Evolutionary conservation across 805 yeast species (phyloP).

Genomic region (Zygosaccharomyces bailii): DNA sequence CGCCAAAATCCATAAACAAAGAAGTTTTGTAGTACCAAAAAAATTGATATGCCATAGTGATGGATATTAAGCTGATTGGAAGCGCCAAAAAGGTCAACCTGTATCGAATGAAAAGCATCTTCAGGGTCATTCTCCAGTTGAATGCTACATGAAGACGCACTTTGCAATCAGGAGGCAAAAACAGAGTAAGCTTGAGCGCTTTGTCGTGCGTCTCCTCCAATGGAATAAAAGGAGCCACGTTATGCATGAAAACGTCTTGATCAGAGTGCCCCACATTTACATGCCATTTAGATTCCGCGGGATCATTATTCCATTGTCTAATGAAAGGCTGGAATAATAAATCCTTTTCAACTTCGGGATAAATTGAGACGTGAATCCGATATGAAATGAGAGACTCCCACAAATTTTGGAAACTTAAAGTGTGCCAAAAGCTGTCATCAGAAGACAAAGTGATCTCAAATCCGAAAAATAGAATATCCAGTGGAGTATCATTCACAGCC

Average conservation of each 20-base stretch:
- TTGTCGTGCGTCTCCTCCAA: conserved; percentile 21
- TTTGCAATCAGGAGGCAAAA: conserved; percentile 24
- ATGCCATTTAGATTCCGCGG: conserved; percentile 79
- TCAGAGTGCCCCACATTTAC: conserved; percentile 45
- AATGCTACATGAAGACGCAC: conserved; percentile 19
- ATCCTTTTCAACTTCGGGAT: conserved; percentile 2
- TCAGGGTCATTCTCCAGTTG: conserved; percentile 47
- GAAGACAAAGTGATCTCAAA: conserved; percentile 2
- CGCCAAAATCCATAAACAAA: conserved; percentile 43
- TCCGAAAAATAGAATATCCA: conserved; percentile 16
- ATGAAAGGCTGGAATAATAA: conserved; percentile 56
- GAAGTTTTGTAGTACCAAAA: conserved; percentile 39
- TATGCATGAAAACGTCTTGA: conserved; percentile 48
- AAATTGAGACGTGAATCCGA: conserved; percentile 16
- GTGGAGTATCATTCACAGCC: conserved; percentile 12
- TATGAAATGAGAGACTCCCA: conserved; percentile 33
- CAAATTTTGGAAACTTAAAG: conserved; percentile 26
- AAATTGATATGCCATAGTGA: conserved; percentile 56
- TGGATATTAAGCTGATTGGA: conserved; percentile 57
- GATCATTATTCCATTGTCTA: conserved; percentile 62
- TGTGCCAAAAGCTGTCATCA: conserved; percentile 14
- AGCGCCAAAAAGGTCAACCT: conserved; percentile 70
- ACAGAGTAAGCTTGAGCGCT: conserved; percentile 23
- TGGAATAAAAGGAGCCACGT: conserved; percentile 69
- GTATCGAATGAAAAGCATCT: conserved; percentile 68